A percentile compares a stretch with the other conserved stretches of the same genome.
Conservation (phyloP, 2,329 filamentous ascomycete genomes). For the Ophiosphaerella herpotricha region DNA sequence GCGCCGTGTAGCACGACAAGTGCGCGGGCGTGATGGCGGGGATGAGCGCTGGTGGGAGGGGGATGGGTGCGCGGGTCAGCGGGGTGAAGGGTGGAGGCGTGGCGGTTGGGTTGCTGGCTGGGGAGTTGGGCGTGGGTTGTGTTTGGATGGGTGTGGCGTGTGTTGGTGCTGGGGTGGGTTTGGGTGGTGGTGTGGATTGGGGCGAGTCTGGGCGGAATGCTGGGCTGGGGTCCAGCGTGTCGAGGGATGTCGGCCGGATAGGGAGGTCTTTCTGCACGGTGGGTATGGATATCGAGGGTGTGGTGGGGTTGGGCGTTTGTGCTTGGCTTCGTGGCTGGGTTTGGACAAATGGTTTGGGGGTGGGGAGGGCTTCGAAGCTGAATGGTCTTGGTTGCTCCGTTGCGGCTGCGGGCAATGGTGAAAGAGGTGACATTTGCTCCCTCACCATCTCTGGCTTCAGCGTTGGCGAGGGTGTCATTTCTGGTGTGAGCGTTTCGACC, state of each 20-base stretch:
- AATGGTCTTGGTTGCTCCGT: slow-evolving; percentile 27
- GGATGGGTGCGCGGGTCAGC: slow-evolving; percentile 22
- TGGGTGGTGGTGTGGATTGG: not conserved
- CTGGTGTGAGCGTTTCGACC: slow-evolving; percentile 33
- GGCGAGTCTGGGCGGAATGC: not conserved
- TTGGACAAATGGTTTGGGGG: not conserved
- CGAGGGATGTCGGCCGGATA: not conserved
- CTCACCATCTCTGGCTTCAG: slow-evolving; percentile 19
- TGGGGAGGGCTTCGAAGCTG: slow-evolving; percentile 26
- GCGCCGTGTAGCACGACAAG: slow-evolving; percentile 38
- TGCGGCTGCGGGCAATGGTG: slow-evolving; percentile 17
- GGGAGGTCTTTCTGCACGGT: not conserved
- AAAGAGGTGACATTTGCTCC: slow-evolving; percentile 29
- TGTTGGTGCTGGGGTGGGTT: not conserved
- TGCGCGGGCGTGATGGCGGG: slow-evolving; percentile 39
- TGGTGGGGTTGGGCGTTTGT: slow-evolving; percentile 6
- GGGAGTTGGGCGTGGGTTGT: not conserved
- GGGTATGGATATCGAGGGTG: not conserved
- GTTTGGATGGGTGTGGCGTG: not conserved
- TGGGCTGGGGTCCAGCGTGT: not conserved
- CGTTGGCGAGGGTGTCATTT: slow-evolving; percentile 35
- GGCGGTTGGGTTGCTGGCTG: not conserved
- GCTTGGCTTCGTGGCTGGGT: slow-evolving; percentile 1
- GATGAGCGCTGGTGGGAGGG: slow-evolving; percentile 16
- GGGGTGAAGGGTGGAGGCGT: slow-evolving; percentile 23